Base-by-base conservation (phyloP, 352 stramenopile species). In the Phytophthora foliorum region DNA sequence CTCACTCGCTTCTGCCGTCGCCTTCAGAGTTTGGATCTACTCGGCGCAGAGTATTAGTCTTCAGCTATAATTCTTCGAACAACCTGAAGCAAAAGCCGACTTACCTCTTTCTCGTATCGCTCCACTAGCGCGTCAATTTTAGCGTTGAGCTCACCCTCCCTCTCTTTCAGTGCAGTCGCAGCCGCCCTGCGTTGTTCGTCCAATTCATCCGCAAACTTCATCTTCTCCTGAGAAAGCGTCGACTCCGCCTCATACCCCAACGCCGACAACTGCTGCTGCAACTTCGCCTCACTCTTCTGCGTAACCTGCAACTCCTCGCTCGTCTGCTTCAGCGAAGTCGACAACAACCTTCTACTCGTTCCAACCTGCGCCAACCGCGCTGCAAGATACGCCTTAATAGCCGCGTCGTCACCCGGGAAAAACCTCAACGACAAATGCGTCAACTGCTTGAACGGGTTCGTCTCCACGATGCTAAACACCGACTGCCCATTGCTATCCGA, bases 381-480 rank as follows among this genome's bases (percentile, higher is more conserved):
- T 4, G 95, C 94, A 17, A 98, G 72, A 67, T 98, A 98, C 34
- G 85, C 67, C 65, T 98, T 98, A 66, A 98, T 92, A 5, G 82
- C 77, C 1, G 79, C 76, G 68, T 98, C 95, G 54, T 98, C 86
- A 24, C 92, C 93, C 4, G 89, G 81, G 24, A 77, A 73, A 61
- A 98, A 97, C 41, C 80, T 71, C 16, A 98, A 77, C 39, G 89
- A 97, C 14, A 98, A 73, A 61, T 98, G 95, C 49, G 92, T 98
- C 59, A 98, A 67, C 67, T 98, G 89, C 80, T 98, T 98, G 82
- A 98, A 98, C 22, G 71, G 85, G 54, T 98, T 98, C 21, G 94
- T 97, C 79, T 98, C 95, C 41, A 98, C 91, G 44, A 98, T 93
- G 32, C 87, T 96, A 69, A 98, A 98, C 19, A 92, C 69, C 4